phyloP scores from a whole-genome alignment of 2,329 filamentous ascomycete species.

The Beauveria asiatica region DNA sequence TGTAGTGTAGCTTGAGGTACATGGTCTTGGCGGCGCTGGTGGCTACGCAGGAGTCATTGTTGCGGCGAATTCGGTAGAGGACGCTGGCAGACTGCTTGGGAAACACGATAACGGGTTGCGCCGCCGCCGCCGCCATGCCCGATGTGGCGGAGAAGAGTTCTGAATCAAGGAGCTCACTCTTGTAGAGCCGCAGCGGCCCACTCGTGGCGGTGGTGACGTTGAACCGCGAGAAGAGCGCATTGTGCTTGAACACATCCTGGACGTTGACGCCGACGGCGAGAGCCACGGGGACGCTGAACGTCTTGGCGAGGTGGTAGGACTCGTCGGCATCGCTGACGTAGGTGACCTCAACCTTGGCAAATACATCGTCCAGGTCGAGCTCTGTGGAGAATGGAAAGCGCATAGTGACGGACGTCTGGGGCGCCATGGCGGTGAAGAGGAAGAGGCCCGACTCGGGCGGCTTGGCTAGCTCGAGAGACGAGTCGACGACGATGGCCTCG shows the following conservation, averaged over 20 bases:
- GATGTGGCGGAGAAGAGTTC: conserved; percentile 59
- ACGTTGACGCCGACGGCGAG: conserved; percentile 91
- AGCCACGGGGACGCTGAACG: conserved; percentile 60
- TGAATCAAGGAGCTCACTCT: conserved; percentile 62
- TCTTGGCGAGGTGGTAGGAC: conserved; percentile 26
- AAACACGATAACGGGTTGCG: conserved; percentile 54
- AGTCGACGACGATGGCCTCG: conserved; percentile 44
- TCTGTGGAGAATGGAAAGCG: conserved; percentile 78
- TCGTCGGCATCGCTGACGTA: conserved; percentile 61
- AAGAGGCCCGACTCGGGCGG: conserved; percentile 47
- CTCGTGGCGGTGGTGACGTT: conserved; percentile 74
- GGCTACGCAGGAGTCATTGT: conserved; percentile 23
- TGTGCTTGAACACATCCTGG: conserved; percentile 86
- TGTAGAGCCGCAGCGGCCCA: conserved; percentile 65
- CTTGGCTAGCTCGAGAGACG: conserved; percentile 34
- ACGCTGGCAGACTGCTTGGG: conserved; percentile 73
- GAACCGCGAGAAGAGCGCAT: conserved; percentile 77
- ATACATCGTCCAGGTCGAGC: conserved; percentile 61
- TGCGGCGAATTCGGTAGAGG: conserved; percentile 67
- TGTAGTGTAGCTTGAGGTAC: conserved; percentile 66
- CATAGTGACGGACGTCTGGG: conserved; percentile 45
- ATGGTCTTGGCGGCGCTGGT: conserved; percentile 39
- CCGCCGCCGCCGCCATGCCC: conserved; percentile 28
- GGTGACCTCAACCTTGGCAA: conserved; percentile 64
- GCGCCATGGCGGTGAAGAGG: conserved; percentile 37